Evolutionary conservation across 495 filamentous ascomycete species (phyloP), one percentile per base, ranked within the genome.

Genomic region (Penicillium atrosanguineum): DNA sequence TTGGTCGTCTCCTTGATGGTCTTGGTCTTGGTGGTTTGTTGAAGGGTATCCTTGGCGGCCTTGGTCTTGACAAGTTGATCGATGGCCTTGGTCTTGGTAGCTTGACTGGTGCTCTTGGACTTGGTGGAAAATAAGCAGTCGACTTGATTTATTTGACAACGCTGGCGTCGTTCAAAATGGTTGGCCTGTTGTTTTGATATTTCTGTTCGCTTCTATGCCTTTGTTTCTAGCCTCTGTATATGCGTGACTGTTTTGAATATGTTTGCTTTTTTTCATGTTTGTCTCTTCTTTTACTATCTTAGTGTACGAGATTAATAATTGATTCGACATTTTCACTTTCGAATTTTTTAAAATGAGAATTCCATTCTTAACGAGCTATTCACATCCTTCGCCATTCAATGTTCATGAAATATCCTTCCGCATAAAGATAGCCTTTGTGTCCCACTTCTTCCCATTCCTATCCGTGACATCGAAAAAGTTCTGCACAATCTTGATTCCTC

Each of bases 1-100:
- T 96, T 14, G 92, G 89, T 46, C 83, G 83, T 64, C 68, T 95
- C 50, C 77, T 96, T 26, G 85, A 89, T 48, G 90, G 87, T 1
- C 81, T 96, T n/a, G 91, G 91, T 49, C 79, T 96, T 2, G 91
- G 91, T 46, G 87, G 87, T 9, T 60, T 96, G 3, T 76, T 95
- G 53, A 86, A 89, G 50, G 86, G 88, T 44, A 66, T 96, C 23
- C 79, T 96, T 5, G 88, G 88, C 16, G 88, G 88, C 3, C 71
- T 96, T 25, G 91, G 91, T 15, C 73, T 96, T 34, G 83, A 87
- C 52, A 89, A 88, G 66, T 69, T 96, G 38, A 79, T 96, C 16
- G 80, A 81, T 23, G 81, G 85, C 15, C 75, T 96, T 11, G 91
- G 91, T 1, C 61, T 96, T 9, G 86, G 86, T 1, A 67, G 73